Conservation (phyloP, 2,329 filamentous ascomycete species). For the Arthrobotrys entomopaga region DNA sequence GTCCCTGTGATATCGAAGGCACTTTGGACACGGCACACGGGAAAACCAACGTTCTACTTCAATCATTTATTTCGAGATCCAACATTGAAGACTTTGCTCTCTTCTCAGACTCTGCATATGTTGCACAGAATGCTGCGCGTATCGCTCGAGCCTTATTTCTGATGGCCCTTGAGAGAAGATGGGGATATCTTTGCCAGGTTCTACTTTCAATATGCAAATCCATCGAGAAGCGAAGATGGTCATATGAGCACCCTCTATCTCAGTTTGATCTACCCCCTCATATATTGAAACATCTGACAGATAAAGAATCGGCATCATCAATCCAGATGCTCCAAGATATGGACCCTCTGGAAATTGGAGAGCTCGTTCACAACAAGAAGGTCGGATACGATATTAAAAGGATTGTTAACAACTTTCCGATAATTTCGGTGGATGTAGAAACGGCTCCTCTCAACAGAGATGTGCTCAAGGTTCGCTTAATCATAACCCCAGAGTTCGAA, state of each 20-base stretch:
- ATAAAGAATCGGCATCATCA: slow-evolving; percentile 76
- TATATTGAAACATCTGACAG: slow-evolving; percentile 83
- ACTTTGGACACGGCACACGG: slow-evolving; percentile 77
- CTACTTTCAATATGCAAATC: slow-evolving; percentile 93
- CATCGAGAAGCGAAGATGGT: slow-evolving; percentile 95
- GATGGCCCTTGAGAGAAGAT: slow-evolving; percentile 93
- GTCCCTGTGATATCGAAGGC: slow-evolving; percentile 79
- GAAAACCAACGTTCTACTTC: slow-evolving; percentile 95
- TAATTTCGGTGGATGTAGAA: slow-evolving; percentile 87
- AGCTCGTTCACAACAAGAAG: slow-evolving; percentile 86
- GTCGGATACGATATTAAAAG: slow-evolving; percentile 85
- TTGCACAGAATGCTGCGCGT: slow-evolving; percentile 92
- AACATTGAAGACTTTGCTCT: slow-evolving; percentile 93
- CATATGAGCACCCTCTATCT: slow-evolving; percentile 91
- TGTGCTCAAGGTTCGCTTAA: slow-evolving; percentile 88
- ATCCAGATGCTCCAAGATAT: slow-evolving; percentile 91
- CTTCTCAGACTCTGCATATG: slow-evolving; percentile 89
- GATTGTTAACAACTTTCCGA: slow-evolving; percentile 90
- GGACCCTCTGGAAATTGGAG: slow-evolving; percentile 89
- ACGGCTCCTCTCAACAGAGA: slow-evolving; percentile 96
- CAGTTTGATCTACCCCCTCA: slow-evolving; percentile 91
- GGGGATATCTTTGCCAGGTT: slow-evolving; percentile 94
- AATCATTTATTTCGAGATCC: slow-evolving; percentile 89
- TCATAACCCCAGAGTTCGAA: slow-evolving; percentile 84
- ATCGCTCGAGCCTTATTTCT: slow-evolving; percentile 96